Percentiles rank a stretch among this genome's conserved stretches.
Evolutionary conservation across 306 rosid species (phyloP).

Genomic region (Cyamopsis tetragonoloba): DNA sequence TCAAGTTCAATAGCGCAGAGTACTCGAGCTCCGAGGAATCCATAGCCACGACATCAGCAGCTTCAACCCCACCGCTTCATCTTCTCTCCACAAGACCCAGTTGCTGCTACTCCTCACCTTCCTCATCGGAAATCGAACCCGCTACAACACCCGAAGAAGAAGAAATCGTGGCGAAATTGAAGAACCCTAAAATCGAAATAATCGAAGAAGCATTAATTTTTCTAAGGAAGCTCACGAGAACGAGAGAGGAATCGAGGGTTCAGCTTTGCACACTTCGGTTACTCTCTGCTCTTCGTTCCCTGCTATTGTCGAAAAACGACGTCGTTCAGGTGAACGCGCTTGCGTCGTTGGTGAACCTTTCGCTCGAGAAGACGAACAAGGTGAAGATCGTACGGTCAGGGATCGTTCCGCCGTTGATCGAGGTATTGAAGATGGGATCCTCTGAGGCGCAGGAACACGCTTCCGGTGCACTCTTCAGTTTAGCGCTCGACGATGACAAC

Average conservation of each 20-base stretch:
- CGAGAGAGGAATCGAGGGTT: slow-evolving; percentile 52
- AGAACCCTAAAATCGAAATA: slow-evolving; percentile 36
- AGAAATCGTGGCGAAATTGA: slow-evolving; percentile 45
- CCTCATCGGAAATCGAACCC: slow-evolving; percentile 60
- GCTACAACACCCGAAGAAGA: slow-evolving; percentile 41
- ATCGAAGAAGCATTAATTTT: slow-evolving; percentile 57
- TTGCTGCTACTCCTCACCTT: slow-evolving; percentile 61
- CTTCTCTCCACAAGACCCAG: slow-evolving; percentile 53
- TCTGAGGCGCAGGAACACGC: slow-evolving; percentile 85
- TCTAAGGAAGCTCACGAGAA: slow-evolving; percentile 55
- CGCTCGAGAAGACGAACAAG: slow-evolving; percentile 61
- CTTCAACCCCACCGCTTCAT: slow-evolving; percentile 45
- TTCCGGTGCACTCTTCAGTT: slow-evolving; percentile 74
- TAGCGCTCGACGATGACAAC: slow-evolving; percentile 67
- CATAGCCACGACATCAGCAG: slow-evolving; percentile 21
- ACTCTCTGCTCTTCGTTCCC: slow-evolving; percentile 46
- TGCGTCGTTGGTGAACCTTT: slow-evolving; percentile 74
- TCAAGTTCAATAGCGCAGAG: no score
- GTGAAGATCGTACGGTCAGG: slow-evolving; percentile 90
- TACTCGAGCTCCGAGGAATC: slow-evolving; percentile 47
- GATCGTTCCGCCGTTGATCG: slow-evolving; percentile 69
- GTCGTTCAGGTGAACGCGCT: slow-evolving; percentile 65
- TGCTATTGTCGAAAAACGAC: slow-evolving; percentile 44
- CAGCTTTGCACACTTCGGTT: slow-evolving; percentile 47
- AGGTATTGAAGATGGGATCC: slow-evolving; percentile 56